These are phyloP conservation scores for Cutaneotrichosporon sp. DNA, from an alignment of 1,284 basidiomycete species.

Conservation along the genomic window DNA sequence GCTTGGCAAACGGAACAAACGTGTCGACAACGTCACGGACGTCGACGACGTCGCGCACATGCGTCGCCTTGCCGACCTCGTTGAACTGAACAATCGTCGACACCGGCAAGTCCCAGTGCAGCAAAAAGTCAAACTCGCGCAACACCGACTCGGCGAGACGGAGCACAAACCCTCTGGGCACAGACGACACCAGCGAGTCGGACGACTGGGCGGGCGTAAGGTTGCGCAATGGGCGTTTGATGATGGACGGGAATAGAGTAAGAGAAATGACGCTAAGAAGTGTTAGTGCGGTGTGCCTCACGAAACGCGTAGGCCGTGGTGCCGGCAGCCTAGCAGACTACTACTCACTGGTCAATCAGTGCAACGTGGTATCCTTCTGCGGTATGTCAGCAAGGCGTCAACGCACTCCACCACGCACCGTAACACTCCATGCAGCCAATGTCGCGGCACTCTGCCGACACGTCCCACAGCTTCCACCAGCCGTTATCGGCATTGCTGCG, in stretches of 20 bases:
- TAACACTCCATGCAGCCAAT: conserved; percentile 47
- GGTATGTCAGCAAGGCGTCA: neutral
- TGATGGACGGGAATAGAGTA: conserved; percentile 32
- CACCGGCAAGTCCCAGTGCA: conserved; percentile 40
- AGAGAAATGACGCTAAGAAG: conserved; percentile 35
- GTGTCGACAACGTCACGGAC: conserved; percentile 42
- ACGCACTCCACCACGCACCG: conserved; percentile 22
- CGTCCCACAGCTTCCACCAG: conserved; percentile 45
- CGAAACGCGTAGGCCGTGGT: neutral
- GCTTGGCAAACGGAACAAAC: conserved; percentile 44
- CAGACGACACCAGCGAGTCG: conserved; percentile 4
- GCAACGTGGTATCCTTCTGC: conserved; percentile 42
- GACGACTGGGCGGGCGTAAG: conserved; percentile 6
- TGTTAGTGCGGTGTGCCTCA: neutral
- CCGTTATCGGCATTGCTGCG: conserved; percentile 8
- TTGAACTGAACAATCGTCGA: conserved; percentile 46
- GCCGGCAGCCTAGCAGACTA: no score
- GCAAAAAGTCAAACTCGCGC: conserved; percentile 30
- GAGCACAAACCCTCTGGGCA: conserved; percentile 16
- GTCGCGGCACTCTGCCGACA: conserved; percentile 41
- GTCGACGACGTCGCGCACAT: conserved; percentile 43
- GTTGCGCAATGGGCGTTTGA: conserved; percentile 8
- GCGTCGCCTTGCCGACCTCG: conserved; percentile 44
- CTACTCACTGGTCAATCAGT: conserved; percentile 45
- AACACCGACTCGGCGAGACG: conserved; percentile 22